These are phyloP conservation scores for Bondarzewia mesenterica DNA, from an alignment of 1,284 basidiomycete species.

Conservation along the genomic window DNA sequence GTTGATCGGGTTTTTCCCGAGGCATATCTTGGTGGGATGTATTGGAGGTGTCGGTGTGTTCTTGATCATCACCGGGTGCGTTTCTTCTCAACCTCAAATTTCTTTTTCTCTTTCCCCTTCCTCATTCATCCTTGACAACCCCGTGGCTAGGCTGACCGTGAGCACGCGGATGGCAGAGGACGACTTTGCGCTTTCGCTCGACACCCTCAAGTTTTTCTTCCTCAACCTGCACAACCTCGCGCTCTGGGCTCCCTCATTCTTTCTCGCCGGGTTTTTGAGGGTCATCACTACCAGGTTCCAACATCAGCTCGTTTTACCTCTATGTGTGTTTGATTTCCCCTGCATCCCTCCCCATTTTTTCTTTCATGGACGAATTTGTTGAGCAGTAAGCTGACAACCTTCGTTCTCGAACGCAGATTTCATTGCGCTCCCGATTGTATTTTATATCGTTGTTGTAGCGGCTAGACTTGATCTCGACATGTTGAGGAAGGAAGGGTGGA, in stretches of 20 bases:
- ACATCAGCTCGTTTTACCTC: constrained; percentile 89
- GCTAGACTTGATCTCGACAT: constrained; percentile 53
- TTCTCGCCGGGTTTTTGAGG: constrained; percentile 72
- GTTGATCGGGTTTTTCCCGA: constrained; percentile 92
- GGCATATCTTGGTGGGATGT: constrained; percentile 92
- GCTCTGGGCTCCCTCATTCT: constrained; percentile 74
- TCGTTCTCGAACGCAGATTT: constrained; percentile 55
- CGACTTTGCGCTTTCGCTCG: constrained; percentile 63
- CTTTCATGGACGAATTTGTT: no score
- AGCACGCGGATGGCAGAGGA: constrained; percentile 80
- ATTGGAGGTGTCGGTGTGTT: constrained; percentile 97
- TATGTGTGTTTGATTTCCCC: constrained; percentile 49
- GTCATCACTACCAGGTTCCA: constrained; percentile 76
- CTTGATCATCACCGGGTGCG: constrained; percentile 78
- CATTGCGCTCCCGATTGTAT: constrained; percentile 73
- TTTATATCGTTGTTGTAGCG: constrained; percentile 74
- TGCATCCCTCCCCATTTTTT: constrained; percentile 1
- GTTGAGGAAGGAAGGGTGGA: constrained; percentile 71
- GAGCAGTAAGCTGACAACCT: no score
- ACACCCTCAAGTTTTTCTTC: constrained; percentile 58
- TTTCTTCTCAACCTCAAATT: no score
- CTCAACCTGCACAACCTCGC: constrained; percentile 51
- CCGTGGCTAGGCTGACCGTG: constrained; percentile 79
- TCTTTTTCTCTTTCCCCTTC: not conserved
- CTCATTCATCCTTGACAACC: not conserved